Base-by-base conservation (phyloP, 2,329 filamentous ascomycete genomes). In the Pseudogymnoascus sp. region DNA sequence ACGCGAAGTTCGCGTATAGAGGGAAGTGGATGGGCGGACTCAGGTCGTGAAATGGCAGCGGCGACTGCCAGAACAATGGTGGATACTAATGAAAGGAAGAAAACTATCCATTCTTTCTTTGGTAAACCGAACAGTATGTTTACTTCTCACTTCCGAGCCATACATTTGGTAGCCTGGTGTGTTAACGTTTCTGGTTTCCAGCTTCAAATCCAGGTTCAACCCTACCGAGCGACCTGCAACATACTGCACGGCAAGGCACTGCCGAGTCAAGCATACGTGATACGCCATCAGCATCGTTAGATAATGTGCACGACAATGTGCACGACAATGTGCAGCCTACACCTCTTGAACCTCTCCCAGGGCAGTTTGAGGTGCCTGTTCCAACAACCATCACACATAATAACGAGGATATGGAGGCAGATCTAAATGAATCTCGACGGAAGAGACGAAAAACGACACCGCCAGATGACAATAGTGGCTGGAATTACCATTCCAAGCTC, bases 371-470 rank as follows among this genome's bases (percentile, higher is more conserved):
- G 16, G 5, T 9, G 28, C n/a, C 49, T 33, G 7, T n/a, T 5
- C 16, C 30, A 7, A 28, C 25, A 33, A 33, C 49, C 49, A 19
- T 11, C 28, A 19, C 9, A 19, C 25, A 55, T 12, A 55, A 19
- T 14, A 33, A 9, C 16, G 49, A 55, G 5, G 28, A 12, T 33
- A 55, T 69, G 5, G 70, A 76, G 52, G 65, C 71, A 3, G 70
- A 72, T 58, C 65, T 62, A 14, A 72, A 71, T 19, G 67, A 72
- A 33, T 69, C 69, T 35, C 72, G 74, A 60, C 74, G 72, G 60
- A 83, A 82, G 66, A 75, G 80, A 61, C 74, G 71, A 61, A 79
- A 77, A 66, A 77, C 74, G n/a, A 70, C 74, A 16, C 65, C 72
- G 0, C 63, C 66, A 5, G 68, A 72, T 63, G 65, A 61, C 16